A percentile compares a stretch with the other conserved stretches of the same genome.
Evolutionary conservation across 306 rosid species (phyloP).

Genomic region (Quercus glauca): DNA sequence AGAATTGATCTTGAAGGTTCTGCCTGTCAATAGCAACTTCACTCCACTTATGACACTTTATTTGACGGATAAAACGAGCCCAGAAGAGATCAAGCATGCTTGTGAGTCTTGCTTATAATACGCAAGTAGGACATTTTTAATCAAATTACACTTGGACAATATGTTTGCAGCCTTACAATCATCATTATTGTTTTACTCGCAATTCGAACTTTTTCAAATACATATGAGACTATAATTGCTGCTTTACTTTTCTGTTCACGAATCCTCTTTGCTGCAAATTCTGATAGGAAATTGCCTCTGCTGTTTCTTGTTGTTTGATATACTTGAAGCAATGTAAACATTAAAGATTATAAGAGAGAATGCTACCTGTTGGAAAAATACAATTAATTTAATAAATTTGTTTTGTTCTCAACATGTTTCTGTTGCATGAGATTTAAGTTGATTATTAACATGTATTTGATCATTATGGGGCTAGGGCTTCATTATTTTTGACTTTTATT

Average conservation of each 20-base stretch:
- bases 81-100: constrained; percentile 74
- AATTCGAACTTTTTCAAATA: background rate
- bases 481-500: no score
- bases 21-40: constrained; percentile 62
- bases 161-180: background rate
- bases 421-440: background rate
- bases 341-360: background rate
- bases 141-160: background rate
- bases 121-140: background rate
- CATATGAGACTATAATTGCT: background rate
- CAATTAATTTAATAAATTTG: background rate
- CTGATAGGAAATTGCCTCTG: background rate
- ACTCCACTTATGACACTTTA: constrained; percentile 92
- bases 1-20: constrained; percentile 71
- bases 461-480: no score
- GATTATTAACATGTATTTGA: no score
- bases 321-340: background rate
- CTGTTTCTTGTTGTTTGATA: background rate
- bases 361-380: background rate
- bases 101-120: constrained; percentile 43
- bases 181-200: background rate
- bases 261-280: constrained; percentile 1
- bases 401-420: background rate
- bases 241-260: background rate
- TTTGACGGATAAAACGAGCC: constrained; percentile 73